A percentile compares a stretch with the other conserved stretches of the same genome.
These are phyloP conservation scores for Ceratocystis cubensis DNA, from an alignment of 2,329 filamentous ascomycete genomes.

Conservation along the genomic window DNA sequence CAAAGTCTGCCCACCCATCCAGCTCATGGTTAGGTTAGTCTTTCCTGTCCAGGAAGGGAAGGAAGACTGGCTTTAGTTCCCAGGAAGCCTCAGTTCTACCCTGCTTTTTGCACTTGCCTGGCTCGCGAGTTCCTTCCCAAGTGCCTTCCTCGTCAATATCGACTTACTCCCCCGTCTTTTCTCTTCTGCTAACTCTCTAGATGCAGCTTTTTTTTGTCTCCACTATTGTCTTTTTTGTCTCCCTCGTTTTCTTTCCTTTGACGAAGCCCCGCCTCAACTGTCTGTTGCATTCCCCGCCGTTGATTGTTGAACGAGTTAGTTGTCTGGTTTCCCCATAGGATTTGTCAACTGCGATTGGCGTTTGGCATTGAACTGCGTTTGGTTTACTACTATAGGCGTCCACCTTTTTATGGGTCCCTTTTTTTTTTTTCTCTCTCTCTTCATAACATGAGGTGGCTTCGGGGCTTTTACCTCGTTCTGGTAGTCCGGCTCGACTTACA, in stretches of 20 bases:
- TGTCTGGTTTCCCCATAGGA: too few relatives aligned
- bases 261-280: too few relatives aligned
- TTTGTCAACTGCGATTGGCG: too few relatives aligned
- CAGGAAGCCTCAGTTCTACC: too few relatives aligned
- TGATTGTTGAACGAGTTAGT: too few relatives aligned
- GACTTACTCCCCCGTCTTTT: not conserved
- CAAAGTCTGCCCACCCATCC: too few relatives aligned
- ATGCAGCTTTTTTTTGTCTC: not conserved
- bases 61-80: too few relatives aligned
- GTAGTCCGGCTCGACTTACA: not conserved
- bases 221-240: too few relatives aligned
- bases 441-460: not conserved
- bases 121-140: not conserved
- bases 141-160: not conserved
- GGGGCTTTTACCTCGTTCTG: not conserved
- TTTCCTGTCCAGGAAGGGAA: not conserved
- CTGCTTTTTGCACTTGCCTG: not conserved
- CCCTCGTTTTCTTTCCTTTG: not conserved
- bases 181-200: not conserved
- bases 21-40: not conserved
- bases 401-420: too few relatives aligned
- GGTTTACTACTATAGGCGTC: not conserved
- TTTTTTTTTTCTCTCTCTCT: not conserved
- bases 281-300: not conserved
- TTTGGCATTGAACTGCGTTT: too few relatives aligned